These are phyloP conservation scores for Plasmopara viticola DNA, from an alignment of 352 stramenopile species.

Conservation along the genomic window DNA sequence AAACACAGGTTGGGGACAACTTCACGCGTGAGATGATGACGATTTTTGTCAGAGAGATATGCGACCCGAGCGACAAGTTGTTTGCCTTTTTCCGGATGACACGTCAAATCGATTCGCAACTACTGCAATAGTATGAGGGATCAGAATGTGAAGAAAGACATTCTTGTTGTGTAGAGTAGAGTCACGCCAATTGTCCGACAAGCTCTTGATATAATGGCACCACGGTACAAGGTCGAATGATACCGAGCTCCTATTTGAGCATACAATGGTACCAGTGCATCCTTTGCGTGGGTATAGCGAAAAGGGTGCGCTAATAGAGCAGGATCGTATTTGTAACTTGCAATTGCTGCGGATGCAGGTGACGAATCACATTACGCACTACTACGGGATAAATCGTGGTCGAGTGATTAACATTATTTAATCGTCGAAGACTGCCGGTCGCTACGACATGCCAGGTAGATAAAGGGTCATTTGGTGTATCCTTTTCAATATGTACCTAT, in stretches of 20 bases:
- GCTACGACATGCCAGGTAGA: slow-evolving; percentile 97
- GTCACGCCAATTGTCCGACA: slow-evolving; percentile 98
- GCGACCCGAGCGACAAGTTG: slow-evolving; percentile 91
- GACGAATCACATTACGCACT: slow-evolving; percentile 97
- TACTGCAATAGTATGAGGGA: slow-evolving; percentile 97
- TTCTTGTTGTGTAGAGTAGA: slow-evolving; percentile 95
- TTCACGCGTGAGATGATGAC: slow-evolving; percentile 94
- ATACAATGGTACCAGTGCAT: slow-evolving; percentile 98
- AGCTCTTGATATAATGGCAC: slow-evolving; percentile 93
- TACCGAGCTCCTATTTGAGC: slow-evolving; percentile 98
- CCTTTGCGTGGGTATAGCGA: slow-evolving; percentile 93
- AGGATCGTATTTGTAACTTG: slow-evolving; percentile 98
- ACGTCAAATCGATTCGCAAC: slow-evolving; percentile 89
- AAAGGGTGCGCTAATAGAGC: slow-evolving; percentile 97
- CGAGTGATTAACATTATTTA: slow-evolving; percentile 99
- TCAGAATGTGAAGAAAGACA: slow-evolving; percentile 95
- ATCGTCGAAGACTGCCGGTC: slow-evolving; percentile 97
- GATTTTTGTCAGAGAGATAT: slow-evolving; percentile 90
- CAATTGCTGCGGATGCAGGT: slow-evolving; percentile 99
- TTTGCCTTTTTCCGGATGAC: slow-evolving; percentile 99
- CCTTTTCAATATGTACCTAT: no score
- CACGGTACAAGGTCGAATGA: slow-evolving; percentile 93
- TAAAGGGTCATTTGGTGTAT: not conserved
- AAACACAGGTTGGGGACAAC: slow-evolving; percentile 87
- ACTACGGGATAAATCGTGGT: slow-evolving; percentile 93